A percentile compares a stretch with the other conserved stretches of the same genome.
phyloP scores from a whole-genome alignment of 441 rosid species.

The Gossypium schwendimanii region DNA sequence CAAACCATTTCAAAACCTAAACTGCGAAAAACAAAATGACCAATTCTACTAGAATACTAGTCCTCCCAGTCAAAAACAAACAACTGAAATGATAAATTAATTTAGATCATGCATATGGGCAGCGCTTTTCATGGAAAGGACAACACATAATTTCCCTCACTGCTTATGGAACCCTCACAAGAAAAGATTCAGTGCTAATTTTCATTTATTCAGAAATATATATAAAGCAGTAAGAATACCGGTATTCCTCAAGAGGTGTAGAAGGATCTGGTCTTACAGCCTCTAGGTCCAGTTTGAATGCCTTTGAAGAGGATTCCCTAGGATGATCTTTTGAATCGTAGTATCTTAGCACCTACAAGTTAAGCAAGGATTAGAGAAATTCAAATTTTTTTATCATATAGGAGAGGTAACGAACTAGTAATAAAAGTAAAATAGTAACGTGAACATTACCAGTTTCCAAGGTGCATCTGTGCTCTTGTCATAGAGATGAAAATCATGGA shows the following conservation, averaged over 20 bases:
- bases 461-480: conserved; percentile 78
- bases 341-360: conserved; percentile 68
- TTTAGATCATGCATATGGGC: background rate
- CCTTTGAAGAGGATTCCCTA: conserved; percentile 78
- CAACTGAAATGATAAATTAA: conserved; percentile 1
- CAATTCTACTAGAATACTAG: background rate
- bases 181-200: conserved; percentile 1
- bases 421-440: conserved; percentile 11
- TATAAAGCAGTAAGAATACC: conserved; percentile 39
- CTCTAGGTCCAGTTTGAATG: conserved; percentile 73
- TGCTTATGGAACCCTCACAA: background rate
- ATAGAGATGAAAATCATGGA: conserved; percentile 66
- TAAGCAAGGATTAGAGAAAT: conserved; percentile 15
- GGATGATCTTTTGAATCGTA: conserved; percentile 84
- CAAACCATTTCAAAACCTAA: background rate
- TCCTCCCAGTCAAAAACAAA: background rate
- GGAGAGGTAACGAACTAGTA: conserved; percentile 1
- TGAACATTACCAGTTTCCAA: conserved; percentile 65
- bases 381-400: conserved; percentile 15
- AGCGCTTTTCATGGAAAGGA: background rate
- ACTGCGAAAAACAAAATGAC: background rate
- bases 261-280: conserved; percentile 88
- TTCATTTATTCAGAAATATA: conserved; percentile 9
- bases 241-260: conserved; percentile 90
- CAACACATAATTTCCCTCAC: background rate